These are phyloP conservation scores for Fagopyrum esculentum DNA, from an alignment of 148 eudicot genomes.

Conservation along the genomic window DNA sequence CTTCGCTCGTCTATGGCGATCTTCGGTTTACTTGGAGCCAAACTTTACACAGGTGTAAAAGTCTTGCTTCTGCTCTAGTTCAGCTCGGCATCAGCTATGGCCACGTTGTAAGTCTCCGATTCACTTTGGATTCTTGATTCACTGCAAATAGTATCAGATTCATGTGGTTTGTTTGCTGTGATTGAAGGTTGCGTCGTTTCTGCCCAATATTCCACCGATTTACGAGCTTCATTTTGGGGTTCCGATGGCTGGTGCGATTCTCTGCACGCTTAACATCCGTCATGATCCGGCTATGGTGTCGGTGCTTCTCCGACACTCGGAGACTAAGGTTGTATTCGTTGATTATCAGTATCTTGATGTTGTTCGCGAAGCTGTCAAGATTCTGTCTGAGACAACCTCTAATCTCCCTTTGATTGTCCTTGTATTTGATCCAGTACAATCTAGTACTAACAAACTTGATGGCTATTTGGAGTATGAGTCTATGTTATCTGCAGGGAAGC, in stretches of 20 bases:
- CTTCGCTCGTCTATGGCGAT: conserved; percentile 36
- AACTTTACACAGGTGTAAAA: conserved; percentile 40
- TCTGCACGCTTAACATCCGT: conserved; percentile 58
- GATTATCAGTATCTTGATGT: conserved; percentile 38
- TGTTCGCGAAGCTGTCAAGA: conserved; percentile 37
- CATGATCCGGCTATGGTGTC: conserved; percentile 63
- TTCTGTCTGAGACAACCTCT: conserved; percentile 24
- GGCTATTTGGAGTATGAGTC: conserved; percentile 35
- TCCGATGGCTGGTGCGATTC: conserved; percentile 72
- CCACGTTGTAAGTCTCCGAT: conserved; percentile 39
- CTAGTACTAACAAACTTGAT: background rate
- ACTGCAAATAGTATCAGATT: background rate
- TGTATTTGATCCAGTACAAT: conserved; percentile 23
- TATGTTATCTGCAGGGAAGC: conserved; percentile 35
- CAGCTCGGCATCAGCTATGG: conserved; percentile 30
- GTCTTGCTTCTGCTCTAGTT: conserved; percentile 45
- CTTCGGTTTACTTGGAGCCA: conserved; percentile 36
- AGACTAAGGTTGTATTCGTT: conserved; percentile 49
- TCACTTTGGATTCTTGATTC: background rate
- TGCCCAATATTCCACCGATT: conserved; percentile 62
- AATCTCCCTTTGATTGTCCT: conserved; percentile 40
- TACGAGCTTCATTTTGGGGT: conserved; percentile 73
- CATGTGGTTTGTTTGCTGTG: conserved; percentile 28
- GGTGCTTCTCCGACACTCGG: conserved; percentile 45
- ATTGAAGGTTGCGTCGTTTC: conserved; percentile 64